A percentile compares a stretch with the other conserved stretches of the same genome.
Evolutionary conservation across 352 stramenopile species (phyloP).

Genomic region (Plasmopara muralis): DNA sequence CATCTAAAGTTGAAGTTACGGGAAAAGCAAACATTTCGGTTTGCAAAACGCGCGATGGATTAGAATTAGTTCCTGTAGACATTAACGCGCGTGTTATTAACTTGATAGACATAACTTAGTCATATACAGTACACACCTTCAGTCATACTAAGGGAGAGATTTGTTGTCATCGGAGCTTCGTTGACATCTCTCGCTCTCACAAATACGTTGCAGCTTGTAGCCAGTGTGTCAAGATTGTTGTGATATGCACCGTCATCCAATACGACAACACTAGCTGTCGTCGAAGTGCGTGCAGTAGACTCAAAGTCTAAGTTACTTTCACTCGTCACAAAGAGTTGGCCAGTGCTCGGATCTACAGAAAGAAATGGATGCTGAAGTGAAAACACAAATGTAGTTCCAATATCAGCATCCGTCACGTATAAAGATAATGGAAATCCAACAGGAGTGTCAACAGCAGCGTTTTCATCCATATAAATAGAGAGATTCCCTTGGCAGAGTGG

Average conservation of each 20-base stretch:
- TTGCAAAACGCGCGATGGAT: constrained; percentile 1
- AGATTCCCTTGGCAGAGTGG: constrained; percentile 8
- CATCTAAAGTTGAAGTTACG: constrained; percentile 9
- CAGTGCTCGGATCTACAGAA: constrained; percentile 10
- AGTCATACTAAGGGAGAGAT: constrained; percentile 10
- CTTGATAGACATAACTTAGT: neutral
- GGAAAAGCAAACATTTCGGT: constrained; percentile 17
- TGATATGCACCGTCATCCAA: constrained; percentile 29
- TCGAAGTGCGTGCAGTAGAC: constrained; percentile 2
- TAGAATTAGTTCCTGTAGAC: constrained; percentile 13
- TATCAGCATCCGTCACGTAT: constrained; percentile 19
- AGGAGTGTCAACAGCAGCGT: constrained; percentile 10
- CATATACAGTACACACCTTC: constrained; percentile 15
- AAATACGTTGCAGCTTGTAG: constrained; percentile 19
- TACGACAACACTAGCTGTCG: constrained; percentile 18
- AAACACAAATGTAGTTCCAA: constrained; percentile 20
- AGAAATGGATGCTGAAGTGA: constrained; percentile 25
- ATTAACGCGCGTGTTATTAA: neutral
- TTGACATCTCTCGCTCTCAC: constrained; percentile 24
- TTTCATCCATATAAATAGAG: constrained; percentile 16
- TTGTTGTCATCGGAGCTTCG: constrained; percentile 12
- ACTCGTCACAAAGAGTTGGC: constrained; percentile 23
- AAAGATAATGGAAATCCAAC: constrained; percentile 10
- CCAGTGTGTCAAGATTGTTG: constrained; percentile 17
- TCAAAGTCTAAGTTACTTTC: constrained; percentile 26